Percentiles rank a stretch among this genome's conserved stretches.
Conservation (phyloP, 768 basidiomycete genomes). For the Rhizopogon roseolus region DNA sequence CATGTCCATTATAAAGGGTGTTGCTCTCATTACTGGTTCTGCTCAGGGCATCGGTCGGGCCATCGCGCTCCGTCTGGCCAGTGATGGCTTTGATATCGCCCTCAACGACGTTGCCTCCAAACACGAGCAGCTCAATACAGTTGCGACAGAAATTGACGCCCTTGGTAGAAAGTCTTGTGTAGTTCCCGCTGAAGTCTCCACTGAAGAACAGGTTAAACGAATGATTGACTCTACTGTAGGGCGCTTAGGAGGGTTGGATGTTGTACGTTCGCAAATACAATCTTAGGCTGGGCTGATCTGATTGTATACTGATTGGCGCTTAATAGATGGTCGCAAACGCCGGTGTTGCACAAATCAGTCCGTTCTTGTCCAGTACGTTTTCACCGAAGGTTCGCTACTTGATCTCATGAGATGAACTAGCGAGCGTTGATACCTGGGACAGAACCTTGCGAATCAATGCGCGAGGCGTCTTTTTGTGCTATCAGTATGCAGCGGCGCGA, state of each 20-base stretch:
- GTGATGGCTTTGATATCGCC: constrained; percentile 22
- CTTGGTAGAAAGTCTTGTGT: constrained; percentile 12
- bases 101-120: constrained; percentile 23
- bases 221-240: constrained; percentile 15
- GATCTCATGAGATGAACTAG: constrained; percentile 12
- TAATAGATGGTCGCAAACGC: constrained; percentile 17
- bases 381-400: neutral
- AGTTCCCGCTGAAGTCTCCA: constrained; percentile 16
- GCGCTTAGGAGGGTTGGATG: constrained; percentile 8
- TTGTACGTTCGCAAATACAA: neutral
- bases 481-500: constrained; percentile 55
- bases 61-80: constrained; percentile 14
- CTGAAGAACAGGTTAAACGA: constrained; percentile 16
- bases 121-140: constrained; percentile 2
- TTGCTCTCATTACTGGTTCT: constrained; percentile 26
- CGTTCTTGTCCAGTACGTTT: constrained; percentile 2
- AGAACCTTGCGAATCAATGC: constrained; percentile 44
- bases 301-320: neutral
- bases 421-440: constrained; percentile 35
- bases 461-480: constrained; percentile 56
- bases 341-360: neutral
- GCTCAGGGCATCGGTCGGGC: constrained; percentile 24
- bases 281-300: neutral
- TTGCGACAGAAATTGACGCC: constrained; percentile 16
- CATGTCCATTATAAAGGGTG: constrained; percentile 18